These are phyloP conservation scores for Plasmodium sp. DNA, from an alignment of 169 alveolate species.

Conservation along the genomic window DNA sequence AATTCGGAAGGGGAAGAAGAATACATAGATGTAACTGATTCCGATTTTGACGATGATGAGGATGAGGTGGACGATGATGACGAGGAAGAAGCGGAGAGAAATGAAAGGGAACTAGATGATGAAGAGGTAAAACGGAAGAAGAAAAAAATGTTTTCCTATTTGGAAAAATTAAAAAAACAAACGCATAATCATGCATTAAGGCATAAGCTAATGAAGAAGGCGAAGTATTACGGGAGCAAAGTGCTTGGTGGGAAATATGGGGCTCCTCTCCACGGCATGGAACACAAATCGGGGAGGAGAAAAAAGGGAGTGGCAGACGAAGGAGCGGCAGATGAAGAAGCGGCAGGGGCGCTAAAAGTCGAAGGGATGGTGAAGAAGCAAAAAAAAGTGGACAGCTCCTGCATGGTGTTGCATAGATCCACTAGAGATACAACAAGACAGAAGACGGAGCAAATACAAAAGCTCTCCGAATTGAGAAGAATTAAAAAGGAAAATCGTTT, in stretches of 20 bases:
- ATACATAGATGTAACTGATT: constrained; percentile 85
- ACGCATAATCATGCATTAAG: constrained; percentile 10
- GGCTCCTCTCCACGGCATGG: neutral
- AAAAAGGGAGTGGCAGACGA: neutral
- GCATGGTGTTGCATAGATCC: constrained; percentile 43
- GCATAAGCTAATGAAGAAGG: constrained; percentile 39
- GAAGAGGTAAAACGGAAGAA: constrained; percentile 43
- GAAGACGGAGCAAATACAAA: constrained; percentile 66
- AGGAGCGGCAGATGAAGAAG: neutral
- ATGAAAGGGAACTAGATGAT: constrained; percentile 12
- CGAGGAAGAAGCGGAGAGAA: constrained; percentile 60
- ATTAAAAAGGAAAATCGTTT: constrained; percentile 70
- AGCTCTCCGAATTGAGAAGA: constrained; percentile 68
- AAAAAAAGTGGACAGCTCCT: constrained; percentile 13
- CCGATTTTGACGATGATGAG: constrained; percentile 88
- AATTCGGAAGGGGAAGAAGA: constrained; percentile 90
- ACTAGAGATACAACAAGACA: constrained; percentile 65
- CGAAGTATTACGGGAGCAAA: neutral
- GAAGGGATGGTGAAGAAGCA: constrained; percentile 9
- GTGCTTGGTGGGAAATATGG: neutral
- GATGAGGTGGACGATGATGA: constrained; percentile 56
- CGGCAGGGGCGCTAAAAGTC: neutral
- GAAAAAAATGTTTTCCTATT: constrained; percentile 34
- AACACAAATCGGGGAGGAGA: neutral
- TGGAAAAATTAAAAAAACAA: constrained; percentile 50